Percentiles rank a stretch among this genome's conserved stretches.
Conservation (phyloP, 805 yeast species). For the Hanseniaspora occidentalis region DNA sequence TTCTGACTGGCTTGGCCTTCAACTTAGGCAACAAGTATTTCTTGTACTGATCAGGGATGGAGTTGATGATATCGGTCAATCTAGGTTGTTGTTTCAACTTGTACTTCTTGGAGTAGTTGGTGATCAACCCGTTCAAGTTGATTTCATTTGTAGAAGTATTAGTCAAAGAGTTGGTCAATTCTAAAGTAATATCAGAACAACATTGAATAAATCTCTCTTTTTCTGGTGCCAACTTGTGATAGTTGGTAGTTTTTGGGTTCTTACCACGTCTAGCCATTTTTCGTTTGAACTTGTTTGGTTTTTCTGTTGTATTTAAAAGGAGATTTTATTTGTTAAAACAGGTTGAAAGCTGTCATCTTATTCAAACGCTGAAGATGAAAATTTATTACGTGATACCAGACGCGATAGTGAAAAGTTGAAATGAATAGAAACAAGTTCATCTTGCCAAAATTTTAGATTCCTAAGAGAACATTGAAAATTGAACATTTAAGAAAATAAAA, state of each 20-base stretch:
- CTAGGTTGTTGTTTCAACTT: constrained; percentile 87
- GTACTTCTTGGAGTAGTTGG: constrained; percentile 77
- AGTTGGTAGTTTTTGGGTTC: constrained; percentile 31
- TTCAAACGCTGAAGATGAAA: too few relatives aligned
- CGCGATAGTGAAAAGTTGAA: too few relatives aligned
- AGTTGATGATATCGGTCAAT: constrained; percentile 83
- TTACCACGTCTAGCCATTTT: constrained; percentile 26
- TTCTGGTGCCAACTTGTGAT: constrained; percentile 72
- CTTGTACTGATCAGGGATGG: constrained; percentile 93
- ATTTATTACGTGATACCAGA: too few relatives aligned
- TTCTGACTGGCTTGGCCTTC: constrained; percentile 97
- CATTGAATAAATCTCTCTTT: constrained; percentile 87
- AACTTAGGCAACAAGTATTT: constrained; percentile 83
- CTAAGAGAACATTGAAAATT: background rate
- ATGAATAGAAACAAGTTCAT: too few relatives aligned
- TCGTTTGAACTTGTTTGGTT: background rate
- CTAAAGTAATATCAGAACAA: constrained; percentile 84
- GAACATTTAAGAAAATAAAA: background rate
- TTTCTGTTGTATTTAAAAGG: background rate
- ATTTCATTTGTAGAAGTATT: constrained; percentile 52
- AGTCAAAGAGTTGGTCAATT: constrained; percentile 66
- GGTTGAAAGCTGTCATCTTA: background rate
- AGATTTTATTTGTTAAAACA: background rate
- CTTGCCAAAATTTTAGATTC: too few relatives aligned
- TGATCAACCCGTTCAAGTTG: constrained; percentile 82